Evolutionary conservation across 129 eudicot species (phyloP), one percentile per base, ranked within the genome.

Genomic region (Lactuca sativa): DNA sequence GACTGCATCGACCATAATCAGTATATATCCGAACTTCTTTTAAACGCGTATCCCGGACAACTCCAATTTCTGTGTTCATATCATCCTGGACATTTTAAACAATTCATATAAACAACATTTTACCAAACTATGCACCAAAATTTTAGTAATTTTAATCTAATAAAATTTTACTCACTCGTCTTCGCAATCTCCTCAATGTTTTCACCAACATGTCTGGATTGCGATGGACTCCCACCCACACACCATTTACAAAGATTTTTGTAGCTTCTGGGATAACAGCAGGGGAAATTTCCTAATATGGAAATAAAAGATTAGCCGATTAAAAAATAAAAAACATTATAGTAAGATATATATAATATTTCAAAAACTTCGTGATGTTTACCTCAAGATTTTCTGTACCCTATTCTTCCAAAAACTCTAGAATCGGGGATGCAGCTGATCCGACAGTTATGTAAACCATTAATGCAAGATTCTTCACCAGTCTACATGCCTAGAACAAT

Each of bases 181-280:
- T 78, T 74, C 99, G 71, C 34, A 93, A 75, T 33, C 88, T 85
- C 77, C 93, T 85, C 49, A 93, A 51, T n/a, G 99, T 93, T 64
- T 79, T 85, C 74, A 93, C 99, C 86, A 93, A 83, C 89, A 93
- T 81, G 59, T 93, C 97, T 1, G 97, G 99, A 62, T 93, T 87
- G 64, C 99, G 99, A 79, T 93, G 99, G 55, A 93, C 85, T 51
- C 99, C 99, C 68, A 93, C 97, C 99, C 99, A 93, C 63, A 90
- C 78, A 63, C 99, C 99, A 58, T 90, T 90, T 48, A 90, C 97
- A 76, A 90, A 90, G 63, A 90, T 90, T 78, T 90, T 86, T 72
- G 97, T 90, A 56, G 97, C 95, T 87, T 84, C 87, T 8, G 97
- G 93, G 69, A 90, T 90, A 4, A 90, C 97, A 49, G 95, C 95